Base-by-base conservation (phyloP, 495 filamentous ascomycete genomes). In the Daldinia loculata region DNA sequence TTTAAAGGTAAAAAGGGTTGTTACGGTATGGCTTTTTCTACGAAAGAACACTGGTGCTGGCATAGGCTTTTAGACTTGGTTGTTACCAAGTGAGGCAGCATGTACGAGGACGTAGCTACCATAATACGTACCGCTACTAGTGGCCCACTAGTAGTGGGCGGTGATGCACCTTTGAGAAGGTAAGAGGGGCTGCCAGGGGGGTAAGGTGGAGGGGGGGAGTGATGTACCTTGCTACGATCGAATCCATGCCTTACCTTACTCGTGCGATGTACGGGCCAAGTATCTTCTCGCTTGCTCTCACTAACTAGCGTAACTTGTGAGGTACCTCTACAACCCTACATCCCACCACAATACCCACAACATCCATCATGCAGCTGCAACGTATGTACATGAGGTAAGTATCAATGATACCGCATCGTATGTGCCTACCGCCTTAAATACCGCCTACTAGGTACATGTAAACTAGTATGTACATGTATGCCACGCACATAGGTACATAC, bases 51-150 rank as follows among this genome's bases (percentile, higher is more conserved):
- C 32, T 70, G 68, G 68, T 58, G 51, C 57, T 61, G 48, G 65
- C 55, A 60, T 64, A 67, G 69, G 69, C 69, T 63, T 67, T 72
- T 62, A 66, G 38, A 67, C 63, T 67, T 71, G 58, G 38, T 62
- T 59, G 63, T 50, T 71, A 67, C 57, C 65, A 71, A 59, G 58
- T 67, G 69, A 72, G 60, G 69, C 63, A 72, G 69, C 64, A 38
- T 60, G 69, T 67, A 67, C 69, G 59, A 71, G 63, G 53, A 67
- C 15, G 63, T 67, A 71, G 58, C 57, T 71, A 67, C 55, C 55
- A 60, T 59, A 70, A 56, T 61, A 64, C n/a, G n/a, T n/a, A n/a
- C n/a, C n/a, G n/a, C n/a, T n/a, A n/a, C n/a, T n/a, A n/a, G n/a
- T n/a, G n/a, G n/a, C n/a, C 41, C 30, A 2, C 30, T 52, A 58